phyloP scores from a whole-genome alignment of 768 basidiomycete species.

The Phylloporus sp. region DNA sequence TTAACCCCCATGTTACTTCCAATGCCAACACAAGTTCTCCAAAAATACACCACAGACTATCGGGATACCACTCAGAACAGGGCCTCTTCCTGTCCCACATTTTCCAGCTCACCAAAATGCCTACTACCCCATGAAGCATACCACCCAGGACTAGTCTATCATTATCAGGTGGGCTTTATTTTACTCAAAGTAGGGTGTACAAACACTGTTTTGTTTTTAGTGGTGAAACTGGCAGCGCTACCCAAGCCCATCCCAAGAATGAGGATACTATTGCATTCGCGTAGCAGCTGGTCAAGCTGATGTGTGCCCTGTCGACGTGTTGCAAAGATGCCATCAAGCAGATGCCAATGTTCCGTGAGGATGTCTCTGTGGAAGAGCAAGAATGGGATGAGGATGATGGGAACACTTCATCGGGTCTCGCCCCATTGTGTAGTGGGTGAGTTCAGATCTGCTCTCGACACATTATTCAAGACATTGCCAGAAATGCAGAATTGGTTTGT shows the following conservation, averaged over 20 bases:
- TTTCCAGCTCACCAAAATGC: no score
- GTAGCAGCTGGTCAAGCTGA: slow-evolving; percentile 88
- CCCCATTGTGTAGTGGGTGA: slow-evolving; percentile 80
- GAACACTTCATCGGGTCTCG: slow-evolving; percentile 28
- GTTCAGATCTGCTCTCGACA: slow-evolving; percentile 79
- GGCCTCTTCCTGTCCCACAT: no score
- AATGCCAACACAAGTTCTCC: no score
- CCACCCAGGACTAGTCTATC: no score
- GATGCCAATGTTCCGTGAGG: slow-evolving; percentile 33
- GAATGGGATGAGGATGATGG: slow-evolving; percentile 46
- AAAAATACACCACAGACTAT: no score
- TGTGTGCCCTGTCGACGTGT: slow-evolving; percentile 86
- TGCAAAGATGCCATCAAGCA: slow-evolving; percentile 71
- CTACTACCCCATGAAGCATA: no score
- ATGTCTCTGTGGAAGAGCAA: slow-evolving; percentile 33
- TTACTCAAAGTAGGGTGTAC: no score
- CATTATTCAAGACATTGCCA: slow-evolving; percentile 79
- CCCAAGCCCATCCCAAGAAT: slow-evolving; percentile 84
- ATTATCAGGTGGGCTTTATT: no score
- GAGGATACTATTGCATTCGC: slow-evolving; percentile 95
- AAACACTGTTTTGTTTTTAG: no score
- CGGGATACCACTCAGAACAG: no score
- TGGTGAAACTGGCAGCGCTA: no score
- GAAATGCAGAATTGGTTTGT: slow-evolving; percentile 90
- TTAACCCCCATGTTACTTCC: no score